Percentiles rank a stretch among this genome's conserved stretches.
These are phyloP conservation scores for Adansonia madagascariensis DNA, from an alignment of 441 rosid species.

Conservation along the genomic window DNA sequence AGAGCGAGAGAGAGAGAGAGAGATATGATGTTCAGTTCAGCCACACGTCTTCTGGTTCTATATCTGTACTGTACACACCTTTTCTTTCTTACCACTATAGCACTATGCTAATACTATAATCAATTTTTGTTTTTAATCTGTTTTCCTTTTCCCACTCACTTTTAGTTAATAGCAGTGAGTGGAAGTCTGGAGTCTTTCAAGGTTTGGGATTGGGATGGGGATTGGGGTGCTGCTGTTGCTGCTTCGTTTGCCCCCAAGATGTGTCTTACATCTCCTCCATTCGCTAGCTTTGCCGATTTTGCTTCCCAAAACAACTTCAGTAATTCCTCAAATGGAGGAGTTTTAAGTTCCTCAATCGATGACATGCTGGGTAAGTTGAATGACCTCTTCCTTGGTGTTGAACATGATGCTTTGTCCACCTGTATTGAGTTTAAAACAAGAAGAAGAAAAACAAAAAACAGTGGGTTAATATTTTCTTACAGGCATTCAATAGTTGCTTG, in stretches of 20 bases:
- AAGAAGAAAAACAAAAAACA: background rate
- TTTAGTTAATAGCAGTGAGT: conserved; percentile 81
- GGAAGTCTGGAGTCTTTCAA: conserved; percentile 81
- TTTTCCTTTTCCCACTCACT: conserved; percentile 17
- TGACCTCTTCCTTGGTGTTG: conserved; percentile 81
- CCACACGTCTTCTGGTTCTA: conserved; percentile 28
- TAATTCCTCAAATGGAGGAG: conserved; percentile 85
- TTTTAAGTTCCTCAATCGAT: conserved; percentile 91
- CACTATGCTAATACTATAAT: conserved; percentile 1
- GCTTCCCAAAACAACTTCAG: conserved; percentile 72
- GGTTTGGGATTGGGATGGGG: conserved; percentile 44
- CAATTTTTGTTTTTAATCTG: background rate
- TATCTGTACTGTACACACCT: conserved; percentile 41
- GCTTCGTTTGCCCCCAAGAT: conserved; percentile 55
- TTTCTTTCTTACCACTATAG: conserved; percentile 22
- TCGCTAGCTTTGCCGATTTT: conserved; percentile 59
- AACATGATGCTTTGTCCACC: conserved; percentile 97
- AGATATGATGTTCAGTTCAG: conserved; percentile 6
- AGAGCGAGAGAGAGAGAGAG: background rate
- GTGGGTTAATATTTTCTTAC: background rate
- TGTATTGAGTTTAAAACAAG: conserved; percentile 30
- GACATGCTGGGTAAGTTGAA: conserved; percentile 73
- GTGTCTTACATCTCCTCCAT: conserved; percentile 84
- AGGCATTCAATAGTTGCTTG: background rate
- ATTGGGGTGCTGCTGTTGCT: conserved; percentile 30